Evolutionary conservation across 1,284 basidiomycete species (phyloP).

Genomic region (Microbotryum intermedium): DNA sequence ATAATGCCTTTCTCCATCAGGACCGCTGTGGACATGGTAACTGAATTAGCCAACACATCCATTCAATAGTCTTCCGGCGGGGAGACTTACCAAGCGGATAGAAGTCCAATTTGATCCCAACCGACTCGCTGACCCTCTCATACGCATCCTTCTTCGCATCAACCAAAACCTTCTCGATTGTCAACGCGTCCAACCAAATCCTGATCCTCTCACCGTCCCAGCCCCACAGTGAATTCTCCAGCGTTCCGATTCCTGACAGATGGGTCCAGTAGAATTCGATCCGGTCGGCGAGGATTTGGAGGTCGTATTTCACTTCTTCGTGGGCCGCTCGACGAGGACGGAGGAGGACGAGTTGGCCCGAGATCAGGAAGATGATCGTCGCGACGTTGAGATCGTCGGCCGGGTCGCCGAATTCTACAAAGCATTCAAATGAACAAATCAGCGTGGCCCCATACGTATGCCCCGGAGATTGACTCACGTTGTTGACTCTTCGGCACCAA

Average conservation of each 20-base stretch:
- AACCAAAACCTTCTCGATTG: slow-evolving; percentile 56
- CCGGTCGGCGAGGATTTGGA: slow-evolving; percentile 90
- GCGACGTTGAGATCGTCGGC: slow-evolving; percentile 86
- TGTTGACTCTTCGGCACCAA: slow-evolving; percentile 90
- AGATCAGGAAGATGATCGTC: slow-evolving; percentile 91
- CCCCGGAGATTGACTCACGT: slow-evolving; percentile 48
- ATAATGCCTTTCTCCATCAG: slow-evolving; percentile 98
- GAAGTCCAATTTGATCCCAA: slow-evolving; percentile 82
- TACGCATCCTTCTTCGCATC: slow-evolving; percentile 39
- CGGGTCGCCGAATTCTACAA: slow-evolving; percentile 79
- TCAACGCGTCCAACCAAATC: slow-evolving; percentile 90
- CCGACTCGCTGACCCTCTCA: slow-evolving; percentile 75
- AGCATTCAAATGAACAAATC: slow-evolving; percentile 13
- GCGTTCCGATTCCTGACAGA: slow-evolving; percentile 75
- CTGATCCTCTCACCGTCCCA: slow-evolving; percentile 84
- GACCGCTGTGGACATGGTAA: slow-evolving; percentile 53
- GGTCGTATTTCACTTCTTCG: slow-evolving; percentile 91
- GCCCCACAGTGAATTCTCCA: slow-evolving; percentile 96
- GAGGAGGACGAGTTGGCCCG: slow-evolving; percentile 80
- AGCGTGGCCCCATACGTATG: background rate
- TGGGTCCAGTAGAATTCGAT: slow-evolving; percentile 99
- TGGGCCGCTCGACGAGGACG: slow-evolving; percentile 46
- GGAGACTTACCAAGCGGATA: slow-evolving; percentile 78
- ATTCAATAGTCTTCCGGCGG: background rate
- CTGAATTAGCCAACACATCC: slow-evolving; percentile 13